These are phyloP conservation scores for Zea mays DNA, from an alignment of 176 grass and related monocot species.

Conservation along the genomic window DNA sequence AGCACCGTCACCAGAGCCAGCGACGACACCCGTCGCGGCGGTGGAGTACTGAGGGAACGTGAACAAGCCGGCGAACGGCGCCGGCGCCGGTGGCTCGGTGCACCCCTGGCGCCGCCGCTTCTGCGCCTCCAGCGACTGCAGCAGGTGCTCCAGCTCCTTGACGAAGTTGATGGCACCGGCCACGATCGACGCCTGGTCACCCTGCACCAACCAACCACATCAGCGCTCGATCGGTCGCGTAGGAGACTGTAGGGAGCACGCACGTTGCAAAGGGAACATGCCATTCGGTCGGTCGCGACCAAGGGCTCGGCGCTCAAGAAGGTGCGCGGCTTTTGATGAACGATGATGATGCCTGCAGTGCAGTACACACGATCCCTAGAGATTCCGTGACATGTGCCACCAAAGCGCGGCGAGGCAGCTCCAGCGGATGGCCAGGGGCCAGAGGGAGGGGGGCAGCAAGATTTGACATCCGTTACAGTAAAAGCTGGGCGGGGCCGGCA, in stretches of 20 bases:
- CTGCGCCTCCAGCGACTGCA: slow-evolving; percentile 71
- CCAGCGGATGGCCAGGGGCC: background rate
- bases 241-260: background rate
- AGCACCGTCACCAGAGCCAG: background rate
- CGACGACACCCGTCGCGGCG: background rate
- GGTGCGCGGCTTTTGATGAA: slow-evolving; percentile 37
- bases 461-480: slow-evolving; percentile 49
- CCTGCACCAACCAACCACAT: slow-evolving; percentile 46
- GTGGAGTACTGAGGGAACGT: slow-evolving; percentile 66
- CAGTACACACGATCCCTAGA: slow-evolving; percentile 1
- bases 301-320: background rate
- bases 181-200: slow-evolving; percentile 91
- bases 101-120: slow-evolving; percentile 29
- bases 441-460: slow-evolving; percentile 6
- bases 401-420: slow-evolving; percentile 31
- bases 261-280: background rate
- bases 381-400: slow-evolving; percentile 56
- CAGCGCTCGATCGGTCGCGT: background rate
- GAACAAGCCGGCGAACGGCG: slow-evolving; percentile 76
- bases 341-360: too few species aligned
- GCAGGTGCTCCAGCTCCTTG: slow-evolving; percentile 86
- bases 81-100: background rate
- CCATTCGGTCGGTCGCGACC: too few species aligned
- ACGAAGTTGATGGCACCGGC: slow-evolving; percentile 90
- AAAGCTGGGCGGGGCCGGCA: slow-evolving; percentile 27